phyloP scores from a whole-genome alignment of 768 basidiomycete genomes.

The Chlorophyllum brunneum region DNA sequence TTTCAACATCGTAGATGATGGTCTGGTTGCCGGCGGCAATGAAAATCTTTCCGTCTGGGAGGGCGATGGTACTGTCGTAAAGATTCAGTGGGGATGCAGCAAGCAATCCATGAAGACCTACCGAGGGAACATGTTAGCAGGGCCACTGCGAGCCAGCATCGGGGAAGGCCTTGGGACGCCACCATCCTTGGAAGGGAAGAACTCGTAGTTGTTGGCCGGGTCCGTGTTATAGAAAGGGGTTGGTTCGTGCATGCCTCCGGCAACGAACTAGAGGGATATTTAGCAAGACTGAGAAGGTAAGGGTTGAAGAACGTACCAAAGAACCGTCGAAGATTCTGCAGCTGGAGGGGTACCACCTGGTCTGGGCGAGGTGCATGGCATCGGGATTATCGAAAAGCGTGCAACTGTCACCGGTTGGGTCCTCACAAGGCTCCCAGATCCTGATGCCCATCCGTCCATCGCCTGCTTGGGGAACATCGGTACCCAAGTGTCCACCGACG shows the following conservation, averaged over 20 bases:
- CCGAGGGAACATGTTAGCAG: conserved; percentile 26
- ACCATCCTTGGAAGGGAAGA: conserved; percentile 36
- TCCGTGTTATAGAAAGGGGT: conserved; percentile 61
- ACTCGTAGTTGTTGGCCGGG: conserved; percentile 44
- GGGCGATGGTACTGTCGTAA: conserved; percentile 18
- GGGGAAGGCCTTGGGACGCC: conserved; percentile 28
- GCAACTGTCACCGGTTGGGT: conserved; percentile 26
- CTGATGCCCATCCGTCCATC: conserved; percentile 34
- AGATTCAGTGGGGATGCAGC: too few species aligned
- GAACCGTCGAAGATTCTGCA: conserved; percentile 30
- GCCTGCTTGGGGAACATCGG: conserved; percentile 22
- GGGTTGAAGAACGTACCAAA: conserved; percentile 31
- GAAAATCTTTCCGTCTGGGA: conserved; percentile 41
- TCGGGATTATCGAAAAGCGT: conserved; percentile 32
- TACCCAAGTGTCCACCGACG: conserved; percentile 27
- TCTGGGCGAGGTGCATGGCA: conserved; percentile 29
- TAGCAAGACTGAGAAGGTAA: not conserved
- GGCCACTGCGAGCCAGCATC: conserved; percentile 25
- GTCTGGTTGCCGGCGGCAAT: conserved; percentile 38
- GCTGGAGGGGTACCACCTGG: conserved; percentile 40
- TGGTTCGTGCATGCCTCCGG: conserved; percentile 24
- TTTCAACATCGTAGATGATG: conserved; percentile 37
- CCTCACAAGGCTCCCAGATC: conserved; percentile 35
- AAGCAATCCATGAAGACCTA: conserved; percentile 7
- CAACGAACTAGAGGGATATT: conserved; percentile 19